Conservation (phyloP, 2,329 filamentous ascomycete genomes). For the Colletotrichum musae region DNA sequence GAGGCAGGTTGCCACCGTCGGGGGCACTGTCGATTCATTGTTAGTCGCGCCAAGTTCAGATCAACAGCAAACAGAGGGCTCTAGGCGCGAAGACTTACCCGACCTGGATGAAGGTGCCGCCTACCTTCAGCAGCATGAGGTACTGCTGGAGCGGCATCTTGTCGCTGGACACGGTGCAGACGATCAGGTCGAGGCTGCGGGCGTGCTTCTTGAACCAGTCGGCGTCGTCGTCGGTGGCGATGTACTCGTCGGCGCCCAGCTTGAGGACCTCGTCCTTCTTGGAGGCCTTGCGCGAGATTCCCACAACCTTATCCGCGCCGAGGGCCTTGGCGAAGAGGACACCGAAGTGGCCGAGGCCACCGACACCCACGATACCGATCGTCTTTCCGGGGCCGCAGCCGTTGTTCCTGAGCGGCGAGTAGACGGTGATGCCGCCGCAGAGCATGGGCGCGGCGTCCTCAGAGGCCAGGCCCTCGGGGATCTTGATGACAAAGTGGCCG, state of each 20-base stretch:
- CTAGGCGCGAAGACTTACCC: slow-evolving; percentile 33
- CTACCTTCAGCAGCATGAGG: slow-evolving; percentile 60
- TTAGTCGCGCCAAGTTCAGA: neutral
- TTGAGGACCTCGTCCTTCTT: slow-evolving; percentile 70
- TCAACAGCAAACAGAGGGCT: neutral
- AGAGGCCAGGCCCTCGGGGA: slow-evolving; percentile 57
- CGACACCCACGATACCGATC: slow-evolving; percentile 77
- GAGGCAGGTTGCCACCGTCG: slow-evolving; percentile 57
- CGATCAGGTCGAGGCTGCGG: slow-evolving; percentile 69
- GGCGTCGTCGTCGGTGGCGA: slow-evolving; percentile 61
- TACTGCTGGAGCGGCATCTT: slow-evolving; percentile 69
- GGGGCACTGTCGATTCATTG: slow-evolving; percentile 56
- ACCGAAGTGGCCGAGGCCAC: slow-evolving; percentile 79
- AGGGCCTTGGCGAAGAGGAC: slow-evolving; percentile 78
- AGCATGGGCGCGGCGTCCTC: slow-evolving; percentile 73
- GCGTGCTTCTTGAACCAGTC: slow-evolving; percentile 69
- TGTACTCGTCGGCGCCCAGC: slow-evolving; percentile 69
- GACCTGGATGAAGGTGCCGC: slow-evolving; percentile 46
- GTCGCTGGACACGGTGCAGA: slow-evolving; percentile 67
- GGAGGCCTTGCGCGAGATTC: slow-evolving; percentile 67
- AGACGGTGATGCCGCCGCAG: slow-evolving; percentile 80
- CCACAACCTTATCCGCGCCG: slow-evolving; percentile 71
- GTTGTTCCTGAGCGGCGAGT: slow-evolving; percentile 72
- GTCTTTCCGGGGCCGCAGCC: slow-evolving; percentile 76
- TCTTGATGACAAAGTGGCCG: slow-evolving; percentile 64